These are phyloP conservation scores for Solanum hybrid DNA, from an alignment of 305 asterid species.

Conservation along the genomic window DNA sequence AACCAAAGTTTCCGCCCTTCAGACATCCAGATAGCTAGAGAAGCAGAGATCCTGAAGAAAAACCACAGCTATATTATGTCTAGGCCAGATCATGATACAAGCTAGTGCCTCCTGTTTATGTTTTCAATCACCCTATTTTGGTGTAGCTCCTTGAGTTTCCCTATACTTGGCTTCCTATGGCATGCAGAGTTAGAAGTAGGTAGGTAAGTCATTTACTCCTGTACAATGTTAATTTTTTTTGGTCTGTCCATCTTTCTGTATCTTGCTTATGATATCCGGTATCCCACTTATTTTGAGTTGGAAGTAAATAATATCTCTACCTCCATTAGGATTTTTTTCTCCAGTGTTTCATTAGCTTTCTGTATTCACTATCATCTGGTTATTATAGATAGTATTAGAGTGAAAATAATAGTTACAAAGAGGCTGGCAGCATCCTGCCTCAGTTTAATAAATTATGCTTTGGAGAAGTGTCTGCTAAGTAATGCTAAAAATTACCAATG, in stretches of 20 bases:
- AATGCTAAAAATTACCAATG: neutral
- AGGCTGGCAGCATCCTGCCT: neutral
- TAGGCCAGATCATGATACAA: slow-evolving; percentile 33
- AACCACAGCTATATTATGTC: slow-evolving; percentile 28
- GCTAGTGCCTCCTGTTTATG: slow-evolving; percentile 25
- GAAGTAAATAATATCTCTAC: neutral
- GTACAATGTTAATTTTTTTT: neutral
- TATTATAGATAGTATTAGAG: neutral
- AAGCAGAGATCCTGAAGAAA: slow-evolving; percentile 67
- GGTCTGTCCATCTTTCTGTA: neutral
- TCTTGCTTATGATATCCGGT: neutral
- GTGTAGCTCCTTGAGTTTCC: slow-evolving; percentile 21
- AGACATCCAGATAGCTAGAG: slow-evolving; percentile 90
- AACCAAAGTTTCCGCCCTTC: slow-evolving; percentile 77
- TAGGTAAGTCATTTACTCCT: slow-evolving; percentile 18
- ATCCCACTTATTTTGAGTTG: neutral
- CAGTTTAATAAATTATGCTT: neutral
- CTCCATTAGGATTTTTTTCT: neutral
- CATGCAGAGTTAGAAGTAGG: slow-evolving; percentile 14
- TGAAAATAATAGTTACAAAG: neutral
- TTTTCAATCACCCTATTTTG: slow-evolving; percentile 14
- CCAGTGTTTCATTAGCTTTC: neutral
- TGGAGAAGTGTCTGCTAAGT: neutral
- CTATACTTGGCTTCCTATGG: slow-evolving; percentile 24
- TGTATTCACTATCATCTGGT: neutral